These are phyloP conservation scores for Chytriomyces sp. DNA, from an alignment of 192 early-diverging fungal genomes.

Conservation along the genomic window DNA sequence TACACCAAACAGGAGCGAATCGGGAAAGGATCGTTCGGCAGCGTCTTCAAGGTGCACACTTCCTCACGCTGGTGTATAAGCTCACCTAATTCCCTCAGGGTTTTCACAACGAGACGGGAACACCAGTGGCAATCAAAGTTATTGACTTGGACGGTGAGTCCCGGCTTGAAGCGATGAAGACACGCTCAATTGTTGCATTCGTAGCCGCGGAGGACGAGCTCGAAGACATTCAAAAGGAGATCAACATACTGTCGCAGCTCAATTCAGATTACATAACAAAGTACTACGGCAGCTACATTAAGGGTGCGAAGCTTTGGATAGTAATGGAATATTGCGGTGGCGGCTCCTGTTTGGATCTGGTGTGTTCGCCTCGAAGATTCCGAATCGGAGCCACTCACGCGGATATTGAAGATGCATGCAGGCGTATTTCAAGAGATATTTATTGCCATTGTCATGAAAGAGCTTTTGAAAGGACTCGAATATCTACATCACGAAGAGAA, in stretches of 20 bases:
- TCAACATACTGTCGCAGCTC: slow-evolving; percentile 91
- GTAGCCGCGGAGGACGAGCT: slow-evolving; percentile 93
- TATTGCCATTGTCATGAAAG: slow-evolving; percentile 90
- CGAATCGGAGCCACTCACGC: not conserved
- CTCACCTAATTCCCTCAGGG: too few relatives aligned
- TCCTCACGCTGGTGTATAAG: slow-evolving; percentile 1
- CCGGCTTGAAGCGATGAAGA: not conserved
- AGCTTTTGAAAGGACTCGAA: slow-evolving; percentile 86
- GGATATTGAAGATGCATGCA: slow-evolving; percentile 73
- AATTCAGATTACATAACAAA: slow-evolving; percentile 86
- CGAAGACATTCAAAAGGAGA: slow-evolving; percentile 98
- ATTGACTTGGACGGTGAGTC: slow-evolving; percentile 83
- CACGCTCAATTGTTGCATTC: not conserved
- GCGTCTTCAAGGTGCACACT: slow-evolving; percentile 42
- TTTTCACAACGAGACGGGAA: slow-evolving; percentile 64
- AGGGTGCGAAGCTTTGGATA: slow-evolving; percentile 90
- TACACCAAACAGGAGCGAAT: slow-evolving; percentile 17
- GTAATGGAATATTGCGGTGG: slow-evolving; percentile 98
- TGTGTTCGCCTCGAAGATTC: slow-evolving; percentile 42
- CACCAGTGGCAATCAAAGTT: slow-evolving; percentile 93
- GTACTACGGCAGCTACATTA: slow-evolving; percentile 90
- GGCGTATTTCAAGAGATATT: slow-evolving; percentile 82
- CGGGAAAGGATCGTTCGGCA: slow-evolving; percentile 55
- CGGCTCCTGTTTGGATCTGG: slow-evolving; percentile 91
- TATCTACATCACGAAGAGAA: slow-evolving; percentile 91